Evolutionary conservation across 2,329 filamentous ascomycete species (phyloP), one percentile per base, ranked within the genome.

Genomic region (Fusarium napiforme): DNA sequence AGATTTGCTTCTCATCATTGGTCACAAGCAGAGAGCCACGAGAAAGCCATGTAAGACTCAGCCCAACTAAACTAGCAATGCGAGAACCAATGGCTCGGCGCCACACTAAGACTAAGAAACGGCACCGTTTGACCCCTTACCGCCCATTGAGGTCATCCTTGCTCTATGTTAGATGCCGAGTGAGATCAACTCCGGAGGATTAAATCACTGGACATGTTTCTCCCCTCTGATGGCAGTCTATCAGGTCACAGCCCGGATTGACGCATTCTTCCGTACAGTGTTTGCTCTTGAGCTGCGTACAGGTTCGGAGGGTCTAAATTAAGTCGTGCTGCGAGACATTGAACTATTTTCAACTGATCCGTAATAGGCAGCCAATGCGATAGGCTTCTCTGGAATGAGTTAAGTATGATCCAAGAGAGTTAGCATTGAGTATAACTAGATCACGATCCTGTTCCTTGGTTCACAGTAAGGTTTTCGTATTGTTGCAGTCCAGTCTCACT

Each of bases 11-110:
- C 52, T 40, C 42, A 4, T 40, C 30, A 73, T 73, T 73, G 71
- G 71, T 14, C 59, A 34, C 39, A 57, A 32, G 19, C 14, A 18
- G 50, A 47, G 40, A 73, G 71, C 71, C 71, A 74, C 59, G 61
- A 53, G 56, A 74, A 72, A 73, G 71, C 71, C 71, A 73, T 74
- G 71, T 71, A 74, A 74, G 71, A 71, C 71, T 74, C 71, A 73
- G 71, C 71, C 71, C 71, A 60, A 50, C 71, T 46, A 40, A 56
- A 74, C 71, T 58, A 73, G 42, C 32, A 68, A 62, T 28, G 52
- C 45, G 36, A 71, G 71, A 67, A 62, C 71, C 71, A 73, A 73
- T 73, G 62, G 67, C 57, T 73, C 50, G 42, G 49, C 71, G 71
- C 71, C 71, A 71, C 71, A 74, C 53, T 8, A 43, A 39, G 34